A percentile compares a stretch with the other conserved stretches of the same genome.
Conservation (phyloP, 2,329 filamentous ascomycete species). For the Cercospora berteroae region DNA sequence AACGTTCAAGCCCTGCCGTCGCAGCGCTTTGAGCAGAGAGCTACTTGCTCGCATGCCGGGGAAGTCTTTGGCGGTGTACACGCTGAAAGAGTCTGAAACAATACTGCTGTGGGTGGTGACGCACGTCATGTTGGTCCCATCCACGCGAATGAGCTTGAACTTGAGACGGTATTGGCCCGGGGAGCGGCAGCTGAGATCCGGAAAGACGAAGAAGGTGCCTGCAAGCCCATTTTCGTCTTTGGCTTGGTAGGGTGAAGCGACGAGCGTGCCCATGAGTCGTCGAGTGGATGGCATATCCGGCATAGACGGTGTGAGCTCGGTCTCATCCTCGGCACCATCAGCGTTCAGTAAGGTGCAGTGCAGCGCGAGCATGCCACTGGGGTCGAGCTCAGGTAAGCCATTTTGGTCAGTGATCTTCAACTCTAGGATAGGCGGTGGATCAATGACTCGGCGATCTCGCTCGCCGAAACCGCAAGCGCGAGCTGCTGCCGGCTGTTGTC, state of each 20-base stretch:
- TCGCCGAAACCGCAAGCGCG: slow-evolving; percentile 82
- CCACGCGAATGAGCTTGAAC: slow-evolving; percentile 71
- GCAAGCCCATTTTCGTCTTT: slow-evolving; percentile 69
- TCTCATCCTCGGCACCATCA: slow-evolving; percentile 64
- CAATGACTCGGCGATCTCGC: slow-evolving; percentile 75
- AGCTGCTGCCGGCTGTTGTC: slow-evolving; percentile 75
- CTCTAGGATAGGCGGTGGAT: slow-evolving; percentile 79
- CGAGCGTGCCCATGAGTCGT: slow-evolving; percentile 74
- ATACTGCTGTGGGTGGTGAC: slow-evolving; percentile 52
- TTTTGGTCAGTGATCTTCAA: slow-evolving; percentile 62
- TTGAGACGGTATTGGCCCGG: slow-evolving; percentile 72
- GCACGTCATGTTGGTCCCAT: slow-evolving; percentile 55
- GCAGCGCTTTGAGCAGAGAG: slow-evolving; percentile 67
- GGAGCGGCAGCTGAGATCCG: slow-evolving; percentile 75
- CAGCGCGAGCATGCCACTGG: slow-evolving; percentile 59
- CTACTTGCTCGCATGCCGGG: slow-evolving; percentile 80
- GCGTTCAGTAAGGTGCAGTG: slow-evolving; percentile 76
- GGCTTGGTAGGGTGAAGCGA: slow-evolving; percentile 73
- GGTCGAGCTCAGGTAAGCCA: slow-evolving; percentile 57
- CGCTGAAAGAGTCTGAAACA: slow-evolving; percentile 70
- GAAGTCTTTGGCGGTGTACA: slow-evolving; percentile 83
- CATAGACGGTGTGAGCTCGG: slow-evolving; percentile 46
- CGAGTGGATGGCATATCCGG: slow-evolving; percentile 67
- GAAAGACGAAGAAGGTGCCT: slow-evolving; percentile 83
- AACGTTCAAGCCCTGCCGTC: slow-evolving; percentile 78